Conservation (phyloP, 306 rosid genomes). For the Medicago arabica region DNA sequence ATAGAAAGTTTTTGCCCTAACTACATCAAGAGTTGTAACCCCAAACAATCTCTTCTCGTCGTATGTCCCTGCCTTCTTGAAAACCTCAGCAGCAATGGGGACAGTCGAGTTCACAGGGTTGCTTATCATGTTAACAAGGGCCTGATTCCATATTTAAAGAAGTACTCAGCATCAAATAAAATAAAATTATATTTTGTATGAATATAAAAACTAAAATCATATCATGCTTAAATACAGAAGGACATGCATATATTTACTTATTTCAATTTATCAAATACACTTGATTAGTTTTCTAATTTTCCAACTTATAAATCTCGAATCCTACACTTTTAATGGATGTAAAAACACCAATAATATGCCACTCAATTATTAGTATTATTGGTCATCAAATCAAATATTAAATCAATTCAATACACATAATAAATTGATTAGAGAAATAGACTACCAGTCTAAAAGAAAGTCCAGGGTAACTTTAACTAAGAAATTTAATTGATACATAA, state of each 20-base stretch:
- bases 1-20: slow-evolving; percentile 94
- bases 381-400: not conserved
- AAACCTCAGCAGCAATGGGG: slow-evolving; percentile 96
- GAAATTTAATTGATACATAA: not conserved
- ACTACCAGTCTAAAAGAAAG: not conserved
- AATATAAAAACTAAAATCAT: not conserved
- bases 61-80: slow-evolving; percentile 91
- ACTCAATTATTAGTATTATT: not conserved
- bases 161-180: slow-evolving; percentile 11
- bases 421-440: slow-evolving; percentile 14
- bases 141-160: slow-evolving; percentile 52
- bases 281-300: not conserved
- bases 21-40: slow-evolving; percentile 98
- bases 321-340: not conserved
- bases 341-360: not conserved
- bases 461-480: not conserved
- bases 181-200: not conserved
- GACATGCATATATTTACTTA: slow-evolving; percentile 2
- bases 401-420: slow-evolving; percentile 11
- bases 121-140: slow-evolving; percentile 93
- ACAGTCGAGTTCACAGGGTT: slow-evolving; percentile 98
- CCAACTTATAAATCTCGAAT: not conserved
- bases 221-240: slow-evolving; percentile 22
- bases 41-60: slow-evolving; percentile 90
- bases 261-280: slow-evolving; percentile 3